Evolutionary conservation across 129 eudicot genomes (phyloP).

Genomic region (Smallanthus sonchifolius): DNA sequence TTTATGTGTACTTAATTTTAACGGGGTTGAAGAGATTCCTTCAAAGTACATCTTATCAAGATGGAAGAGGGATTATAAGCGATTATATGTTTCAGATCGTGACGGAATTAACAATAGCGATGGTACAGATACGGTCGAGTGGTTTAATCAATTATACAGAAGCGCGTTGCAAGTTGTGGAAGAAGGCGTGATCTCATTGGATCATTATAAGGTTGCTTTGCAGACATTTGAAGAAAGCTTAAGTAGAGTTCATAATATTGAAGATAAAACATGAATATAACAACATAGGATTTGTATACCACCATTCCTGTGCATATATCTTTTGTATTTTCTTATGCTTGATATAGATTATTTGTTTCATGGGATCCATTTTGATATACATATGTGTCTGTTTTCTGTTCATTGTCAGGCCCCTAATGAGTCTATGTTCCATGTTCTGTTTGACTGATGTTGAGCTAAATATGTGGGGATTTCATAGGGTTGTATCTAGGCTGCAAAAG

Average conservation of each 20-base stretch:
- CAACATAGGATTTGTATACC: slow-evolving; percentile 4
- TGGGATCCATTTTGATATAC: background rate
- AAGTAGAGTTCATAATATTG: slow-evolving; percentile 59
- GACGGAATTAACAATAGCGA: slow-evolving; percentile 27
- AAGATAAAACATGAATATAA: slow-evolving; percentile 44
- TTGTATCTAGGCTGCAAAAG: no score
- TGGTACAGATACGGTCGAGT: slow-evolving; percentile 32
- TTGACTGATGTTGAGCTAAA: background rate
- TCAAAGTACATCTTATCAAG: slow-evolving; percentile 58
- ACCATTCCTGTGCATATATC: slow-evolving; percentile 10
- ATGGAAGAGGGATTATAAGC: slow-evolving; percentile 75
- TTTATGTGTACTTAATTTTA: slow-evolving; percentile 72
- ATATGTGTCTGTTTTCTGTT: background rate
- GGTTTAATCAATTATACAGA: slow-evolving; percentile 60
- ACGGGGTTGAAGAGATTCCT: slow-evolving; percentile 82
- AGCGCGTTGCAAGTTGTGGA: slow-evolving; percentile 86
- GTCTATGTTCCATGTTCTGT: background rate
- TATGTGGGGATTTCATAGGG: no score
- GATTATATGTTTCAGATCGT: slow-evolving; percentile 39
- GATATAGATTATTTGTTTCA: slow-evolving; percentile 9
- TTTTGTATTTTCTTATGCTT: slow-evolving; percentile 6
- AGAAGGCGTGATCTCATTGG: slow-evolving; percentile 73
- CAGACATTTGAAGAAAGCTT: slow-evolving; percentile 69
- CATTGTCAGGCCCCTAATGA: background rate
- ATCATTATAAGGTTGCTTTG: slow-evolving; percentile 76